phyloP scores from a whole-genome alignment of 306 rosid genomes.

The Inga laurina region DNA sequence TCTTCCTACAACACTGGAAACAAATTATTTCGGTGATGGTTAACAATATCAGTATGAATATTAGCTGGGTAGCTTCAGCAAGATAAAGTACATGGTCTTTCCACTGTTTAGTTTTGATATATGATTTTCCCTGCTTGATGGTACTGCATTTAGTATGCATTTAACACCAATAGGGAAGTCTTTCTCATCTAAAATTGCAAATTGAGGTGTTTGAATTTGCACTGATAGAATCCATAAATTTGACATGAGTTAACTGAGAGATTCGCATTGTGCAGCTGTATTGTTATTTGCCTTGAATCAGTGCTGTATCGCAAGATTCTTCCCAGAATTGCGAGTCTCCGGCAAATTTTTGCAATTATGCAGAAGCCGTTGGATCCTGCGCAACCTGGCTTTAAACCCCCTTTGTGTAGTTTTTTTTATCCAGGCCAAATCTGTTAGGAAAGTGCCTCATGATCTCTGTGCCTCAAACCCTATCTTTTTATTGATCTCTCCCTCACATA shows the following conservation, averaged over 20 bases:
- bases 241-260: not conserved
- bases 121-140: not conserved
- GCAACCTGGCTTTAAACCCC: too few relatives aligned
- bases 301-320: too few relatives aligned
- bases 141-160: not conserved
- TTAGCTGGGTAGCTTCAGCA: not conserved
- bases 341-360: too few relatives aligned
- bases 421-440: too few relatives aligned
- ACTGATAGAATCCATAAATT: not conserved
- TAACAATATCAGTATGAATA: not conserved
- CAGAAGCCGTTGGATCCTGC: too few relatives aligned
- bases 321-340: too few relatives aligned
- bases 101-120: not conserved
- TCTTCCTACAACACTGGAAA: not conserved
- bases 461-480: too few relatives aligned
- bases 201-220: not conserved
- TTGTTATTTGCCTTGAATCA: too few relatives aligned
- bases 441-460: too few relatives aligned
- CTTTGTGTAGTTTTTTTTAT: too few relatives aligned
- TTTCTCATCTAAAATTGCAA: not conserved
- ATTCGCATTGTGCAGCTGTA: too few relatives aligned
- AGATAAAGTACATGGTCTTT: not conserved
- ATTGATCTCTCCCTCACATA: too few relatives aligned
- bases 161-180: not conserved
- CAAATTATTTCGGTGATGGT: not conserved